Percentiles rank a stretch among this genome's conserved stretches.
phyloP scores from a whole-genome alignment of 2,329 filamentous ascomycete species.

The Septoria linicola region DNA sequence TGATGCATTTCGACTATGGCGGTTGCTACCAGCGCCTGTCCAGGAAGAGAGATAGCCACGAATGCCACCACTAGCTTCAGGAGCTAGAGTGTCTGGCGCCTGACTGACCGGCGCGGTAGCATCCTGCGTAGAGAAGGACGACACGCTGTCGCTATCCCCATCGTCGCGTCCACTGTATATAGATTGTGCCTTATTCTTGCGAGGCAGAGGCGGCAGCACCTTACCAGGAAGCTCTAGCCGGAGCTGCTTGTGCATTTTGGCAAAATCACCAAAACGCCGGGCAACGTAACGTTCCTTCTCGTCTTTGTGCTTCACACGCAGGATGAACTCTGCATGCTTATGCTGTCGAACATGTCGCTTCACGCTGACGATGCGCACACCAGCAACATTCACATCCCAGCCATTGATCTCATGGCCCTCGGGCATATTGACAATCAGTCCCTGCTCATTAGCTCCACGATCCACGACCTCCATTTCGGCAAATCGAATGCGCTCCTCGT shows the following conservation, averaged over 20 bases:
- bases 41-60: conserved; percentile 45
- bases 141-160: conserved; percentile 76
- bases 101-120: conserved; percentile 34
- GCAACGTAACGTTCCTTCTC: conserved; percentile 76
- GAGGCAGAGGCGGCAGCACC: conserved; percentile 78
- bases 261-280: conserved; percentile 86
- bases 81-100: conserved; percentile 18
- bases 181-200: conserved; percentile 84
- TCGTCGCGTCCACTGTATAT: conserved; percentile 56
- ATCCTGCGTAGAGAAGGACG: conserved; percentile 71
- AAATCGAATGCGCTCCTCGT: conserved; percentile 95
- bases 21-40: conserved; percentile 35
- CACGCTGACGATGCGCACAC: conserved; percentile 74
- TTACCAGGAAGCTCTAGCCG: conserved; percentile 87
- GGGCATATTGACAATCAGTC: conserved; percentile 79
- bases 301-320: conserved; percentile 77
- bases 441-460: conserved; percentile 85
- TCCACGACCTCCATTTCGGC: conserved; percentile 97
- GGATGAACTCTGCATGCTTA: conserved; percentile 88
- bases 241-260: conserved; percentile 72
- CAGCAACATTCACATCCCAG: conserved; percentile 95
- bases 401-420: conserved; percentile 91
- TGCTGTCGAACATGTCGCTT: conserved; percentile 88
- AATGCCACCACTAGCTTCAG: conserved; percentile 39
- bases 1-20: conserved; percentile 45